These are phyloP conservation scores for Vigna nakashimae DNA, from an alignment of 306 rosid genomes.

Conservation along the genomic window DNA sequence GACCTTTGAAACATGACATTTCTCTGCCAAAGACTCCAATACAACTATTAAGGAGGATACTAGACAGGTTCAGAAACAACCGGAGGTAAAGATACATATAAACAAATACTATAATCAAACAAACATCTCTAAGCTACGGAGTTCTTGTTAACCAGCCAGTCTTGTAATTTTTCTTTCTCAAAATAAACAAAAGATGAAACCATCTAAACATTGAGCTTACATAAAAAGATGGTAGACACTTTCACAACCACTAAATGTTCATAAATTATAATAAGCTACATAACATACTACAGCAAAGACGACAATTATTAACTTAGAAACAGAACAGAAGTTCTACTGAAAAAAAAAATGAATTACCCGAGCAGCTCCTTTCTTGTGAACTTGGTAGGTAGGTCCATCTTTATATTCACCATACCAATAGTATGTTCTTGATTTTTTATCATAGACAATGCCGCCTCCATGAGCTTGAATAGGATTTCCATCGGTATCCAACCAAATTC, in stretches of 20 bases:
- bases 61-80: conserved; percentile 4
- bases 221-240: conserved; percentile 1
- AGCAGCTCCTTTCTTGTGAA: conserved; percentile 86
- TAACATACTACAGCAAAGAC: conserved; percentile 32
- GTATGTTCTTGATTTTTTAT: conserved; percentile 71
- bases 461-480: conserved; percentile 96
- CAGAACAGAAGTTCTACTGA: conserved; percentile 27
- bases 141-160: conserved; percentile 8
- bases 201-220: conserved; percentile 4
- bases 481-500: conserved; percentile 94
- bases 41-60: neutral
- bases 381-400: conserved; percentile 91
- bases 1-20: conserved; percentile 15
- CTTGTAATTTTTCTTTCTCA: neutral
- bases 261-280: conserved; percentile 5
- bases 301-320: conserved; percentile 35
- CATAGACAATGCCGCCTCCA: conserved; percentile 91
- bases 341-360: conserved; percentile 68
- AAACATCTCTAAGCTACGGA: conserved; percentile 31
- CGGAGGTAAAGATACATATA: neutral
- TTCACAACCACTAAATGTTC: neutral
- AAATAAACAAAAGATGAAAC: conserved; percentile 32
- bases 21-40: conserved; percentile 3
- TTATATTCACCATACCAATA: conserved; percentile 99
- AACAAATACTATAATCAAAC: conserved; percentile 19